phyloP scores from a whole-genome alignment of 164 flowering plant genomes.

The Paratinospora sagittata region DNA sequence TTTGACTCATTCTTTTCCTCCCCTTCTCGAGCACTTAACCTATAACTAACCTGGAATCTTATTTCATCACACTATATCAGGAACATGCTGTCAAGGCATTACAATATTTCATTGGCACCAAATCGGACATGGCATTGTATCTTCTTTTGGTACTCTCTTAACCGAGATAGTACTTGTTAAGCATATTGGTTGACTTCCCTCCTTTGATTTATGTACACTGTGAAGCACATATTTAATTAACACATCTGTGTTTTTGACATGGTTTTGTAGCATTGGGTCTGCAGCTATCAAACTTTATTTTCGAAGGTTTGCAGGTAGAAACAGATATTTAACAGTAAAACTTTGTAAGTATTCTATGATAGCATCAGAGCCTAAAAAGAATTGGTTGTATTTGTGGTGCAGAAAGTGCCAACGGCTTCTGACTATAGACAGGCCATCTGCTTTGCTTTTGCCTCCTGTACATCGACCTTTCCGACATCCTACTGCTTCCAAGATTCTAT shows the following conservation, averaged over 20 bases:
- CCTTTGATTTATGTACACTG: not conserved
- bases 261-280: slow-evolving; percentile 66
- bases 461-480: slow-evolving; percentile 43
- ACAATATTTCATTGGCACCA: slow-evolving; percentile 64
- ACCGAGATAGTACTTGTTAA: not conserved
- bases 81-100: slow-evolving; percentile 79
- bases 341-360: not conserved
- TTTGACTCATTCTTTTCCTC: not conserved
- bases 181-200: not conserved
- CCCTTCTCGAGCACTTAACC: not conserved
- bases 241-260: not conserved
- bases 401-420: slow-evolving; percentile 75
- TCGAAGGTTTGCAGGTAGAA: slow-evolving; percentile 67
- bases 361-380: not conserved
- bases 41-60: not conserved
- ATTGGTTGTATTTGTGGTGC: slow-evolving; percentile 20
- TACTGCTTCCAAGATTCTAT: slow-evolving; percentile 17
- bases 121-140: slow-evolving; percentile 46
- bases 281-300: slow-evolving; percentile 74
- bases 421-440: slow-evolving; percentile 56
- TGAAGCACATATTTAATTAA: not conserved
- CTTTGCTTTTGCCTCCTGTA: slow-evolving; percentile 68
- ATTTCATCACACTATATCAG: slow-evolving; percentile 31
- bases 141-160: slow-evolving; percentile 51
- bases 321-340: not conserved